These are phyloP conservation scores for Lycium ferocissimum DNA, from an alignment of 257 asterid genomes.

Conservation along the genomic window DNA sequence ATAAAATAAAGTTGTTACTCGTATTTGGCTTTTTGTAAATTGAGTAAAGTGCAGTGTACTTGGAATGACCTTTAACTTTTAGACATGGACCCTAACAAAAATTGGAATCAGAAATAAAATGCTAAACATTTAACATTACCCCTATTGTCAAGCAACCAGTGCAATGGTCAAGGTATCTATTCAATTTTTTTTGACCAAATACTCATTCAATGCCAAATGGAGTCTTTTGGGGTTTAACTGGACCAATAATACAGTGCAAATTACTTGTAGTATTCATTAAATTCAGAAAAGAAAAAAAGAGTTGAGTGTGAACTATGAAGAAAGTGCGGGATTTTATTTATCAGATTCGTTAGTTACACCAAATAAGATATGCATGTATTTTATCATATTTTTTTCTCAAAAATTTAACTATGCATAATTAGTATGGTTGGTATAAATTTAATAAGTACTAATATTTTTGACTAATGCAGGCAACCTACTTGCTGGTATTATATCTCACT, in stretches of 20 bases:
- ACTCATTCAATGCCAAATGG: background rate
- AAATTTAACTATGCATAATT: too few species aligned
- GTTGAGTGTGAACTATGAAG: background rate
- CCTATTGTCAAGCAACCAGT: slow-evolving; percentile 13
- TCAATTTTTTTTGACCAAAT: slow-evolving; percentile 3
- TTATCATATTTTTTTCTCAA: too few species aligned
- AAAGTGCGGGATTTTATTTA: background rate
- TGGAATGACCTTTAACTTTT: slow-evolving; percentile 25
- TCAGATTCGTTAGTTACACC: too few species aligned
- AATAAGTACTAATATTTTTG: too few species aligned
- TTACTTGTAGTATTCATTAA: background rate
- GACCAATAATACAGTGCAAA: background rate
- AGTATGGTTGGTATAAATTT: too few species aligned
- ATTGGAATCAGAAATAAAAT: background rate
- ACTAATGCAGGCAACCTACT: too few species aligned
- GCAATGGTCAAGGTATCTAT: slow-evolving; percentile 28
- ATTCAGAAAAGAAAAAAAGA: background rate
- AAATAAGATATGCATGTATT: too few species aligned
- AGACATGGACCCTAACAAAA: slow-evolving; percentile 14
- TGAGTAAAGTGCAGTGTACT: slow-evolving; percentile 24
- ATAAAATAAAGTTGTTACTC: background rate
- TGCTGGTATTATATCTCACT: too few species aligned
- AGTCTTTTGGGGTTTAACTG: background rate
- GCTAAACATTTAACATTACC: slow-evolving; percentile 4
- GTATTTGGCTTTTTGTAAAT: slow-evolving; percentile 2